Conservation (phyloP, 495 filamentous ascomycete genomes). For the Penicillium cosmopolitanum region DNA sequence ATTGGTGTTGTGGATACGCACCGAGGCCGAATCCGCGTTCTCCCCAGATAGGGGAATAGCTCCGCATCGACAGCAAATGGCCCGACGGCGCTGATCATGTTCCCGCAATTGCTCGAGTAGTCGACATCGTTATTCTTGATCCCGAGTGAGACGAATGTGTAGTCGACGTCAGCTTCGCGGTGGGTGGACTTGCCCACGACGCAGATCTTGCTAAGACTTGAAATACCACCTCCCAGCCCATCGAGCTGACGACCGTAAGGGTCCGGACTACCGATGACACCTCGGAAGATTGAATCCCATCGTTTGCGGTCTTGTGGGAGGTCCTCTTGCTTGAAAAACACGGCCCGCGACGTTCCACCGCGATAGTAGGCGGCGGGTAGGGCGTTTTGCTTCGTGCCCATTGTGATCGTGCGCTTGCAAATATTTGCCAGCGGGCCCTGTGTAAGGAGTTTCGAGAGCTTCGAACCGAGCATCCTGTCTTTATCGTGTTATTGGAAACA, state of each 20-base stretch:
- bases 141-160: slow-evolving; percentile 72
- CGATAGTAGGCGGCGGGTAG: slow-evolving; percentile 72
- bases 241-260: slow-evolving; percentile 70
- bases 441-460: background rate
- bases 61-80: slow-evolving; percentile 64
- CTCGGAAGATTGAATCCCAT: slow-evolving; percentile 63
- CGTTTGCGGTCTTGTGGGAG: slow-evolving; percentile 49
- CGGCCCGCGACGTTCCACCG: slow-evolving; percentile 71
- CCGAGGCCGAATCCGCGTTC: slow-evolving; percentile 22
- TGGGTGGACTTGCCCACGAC: slow-evolving; percentile 55
- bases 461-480: background rate
- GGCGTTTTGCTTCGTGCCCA: slow-evolving; percentile 30
- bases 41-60: slow-evolving; percentile 32
- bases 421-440: background rate
- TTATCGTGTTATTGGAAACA: too few species aligned
- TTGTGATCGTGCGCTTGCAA: background rate
- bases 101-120: slow-evolving; percentile 73
- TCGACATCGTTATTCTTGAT: slow-evolving; percentile 62
- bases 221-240: slow-evolving; percentile 72
- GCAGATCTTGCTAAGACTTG: slow-evolving; percentile 71
- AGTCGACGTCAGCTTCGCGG: slow-evolving; percentile 66
- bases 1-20: slow-evolving; percentile 60
- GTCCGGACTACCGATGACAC: slow-evolving; percentile 70
- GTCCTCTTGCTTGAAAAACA: slow-evolving; percentile 59
- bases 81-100: slow-evolving; percentile 70